A percentile compares a stretch with the other conserved stretches of the same genome.
These are phyloP conservation scores for Penicillium soppii DNA, from an alignment of 495 filamentous ascomycete genomes.

Conservation along the genomic window DNA sequence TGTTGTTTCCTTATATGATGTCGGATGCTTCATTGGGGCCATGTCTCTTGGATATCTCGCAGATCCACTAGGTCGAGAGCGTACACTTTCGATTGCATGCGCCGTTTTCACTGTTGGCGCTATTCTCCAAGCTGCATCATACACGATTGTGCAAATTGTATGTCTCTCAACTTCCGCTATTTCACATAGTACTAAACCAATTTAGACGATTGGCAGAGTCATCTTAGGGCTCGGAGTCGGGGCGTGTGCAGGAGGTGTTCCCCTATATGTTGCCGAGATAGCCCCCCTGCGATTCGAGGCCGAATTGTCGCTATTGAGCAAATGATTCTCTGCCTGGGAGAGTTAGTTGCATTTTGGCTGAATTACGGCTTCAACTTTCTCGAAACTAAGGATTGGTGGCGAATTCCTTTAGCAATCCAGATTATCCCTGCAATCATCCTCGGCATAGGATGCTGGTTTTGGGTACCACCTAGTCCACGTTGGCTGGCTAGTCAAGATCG, in stretches of 20 bases:
- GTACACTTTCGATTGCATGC: slow-evolving; percentile 65
- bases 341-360: slow-evolving; percentile 80
- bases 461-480: slow-evolving; percentile 72
- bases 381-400: slow-evolving; percentile 63
- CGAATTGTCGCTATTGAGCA: slow-evolving; percentile 73
- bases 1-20: slow-evolving; percentile 51
- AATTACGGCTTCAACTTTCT: slow-evolving; percentile 50
- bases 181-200: background rate
- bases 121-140: slow-evolving; percentile 60
- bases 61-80: slow-evolving; percentile 70
- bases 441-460: slow-evolving; percentile 63
- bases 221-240: slow-evolving; percentile 67
- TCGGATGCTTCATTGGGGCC: slow-evolving; percentile 58
- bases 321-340: slow-evolving; percentile 67
- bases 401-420: slow-evolving; percentile 62
- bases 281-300: slow-evolving; percentile 58
- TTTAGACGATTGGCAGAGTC: slow-evolving; percentile 41
- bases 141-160: slow-evolving; percentile 54
- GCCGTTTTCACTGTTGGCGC: slow-evolving; percentile 71
- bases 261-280: slow-evolving; percentile 65
- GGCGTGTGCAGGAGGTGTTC: slow-evolving; percentile 66
- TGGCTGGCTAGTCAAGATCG: slow-evolving; percentile 71
- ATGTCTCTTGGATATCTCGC: slow-evolving; percentile 70
- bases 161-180: background rate
- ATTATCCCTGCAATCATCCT: slow-evolving; percentile 58